Percentiles rank a stretch among this genome's conserved stretches.
These are phyloP conservation scores for Paracamarosporium sp. DNA, from an alignment of 2,329 filamentous ascomycete species.

Conservation along the genomic window DNA sequence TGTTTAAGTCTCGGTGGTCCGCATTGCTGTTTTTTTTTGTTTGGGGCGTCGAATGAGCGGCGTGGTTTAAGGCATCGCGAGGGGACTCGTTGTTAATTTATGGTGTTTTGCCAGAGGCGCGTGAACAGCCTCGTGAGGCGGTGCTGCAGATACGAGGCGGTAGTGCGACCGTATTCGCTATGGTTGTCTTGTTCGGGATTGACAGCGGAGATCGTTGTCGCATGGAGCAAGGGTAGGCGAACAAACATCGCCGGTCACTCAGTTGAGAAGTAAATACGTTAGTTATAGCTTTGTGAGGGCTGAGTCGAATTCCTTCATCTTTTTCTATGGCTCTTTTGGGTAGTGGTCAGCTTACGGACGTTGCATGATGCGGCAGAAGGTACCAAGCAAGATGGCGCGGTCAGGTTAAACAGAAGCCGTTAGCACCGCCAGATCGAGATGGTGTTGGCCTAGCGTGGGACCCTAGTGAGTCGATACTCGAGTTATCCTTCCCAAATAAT, in stretches of 20 bases:
- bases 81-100: neutral
- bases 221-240: neutral
- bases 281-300: too few species aligned
- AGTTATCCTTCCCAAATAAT: too few species aligned
- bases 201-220: neutral
- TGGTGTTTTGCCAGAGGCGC: neutral
- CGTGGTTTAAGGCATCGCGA: neutral
- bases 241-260: neutral
- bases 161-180: conserved; percentile 4
- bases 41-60: neutral
- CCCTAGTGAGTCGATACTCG: too few species aligned
- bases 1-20: neutral
- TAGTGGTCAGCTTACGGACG: too few species aligned
- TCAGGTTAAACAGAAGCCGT: too few species aligned
- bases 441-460: too few species aligned
- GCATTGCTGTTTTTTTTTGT: neutral
- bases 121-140: conserved; percentile 3
- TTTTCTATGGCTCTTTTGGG: too few species aligned
- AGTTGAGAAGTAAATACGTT: neutral
- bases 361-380: too few species aligned
- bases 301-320: too few species aligned
- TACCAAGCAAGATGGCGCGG: neutral
- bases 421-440: too few species aligned
- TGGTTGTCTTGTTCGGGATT: neutral
- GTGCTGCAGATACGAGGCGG: conserved; percentile 4